Evolutionary conservation across 2,329 filamentous ascomycete genomes (phyloP).

Genomic region (Hymenoscyphus salicellus): DNA sequence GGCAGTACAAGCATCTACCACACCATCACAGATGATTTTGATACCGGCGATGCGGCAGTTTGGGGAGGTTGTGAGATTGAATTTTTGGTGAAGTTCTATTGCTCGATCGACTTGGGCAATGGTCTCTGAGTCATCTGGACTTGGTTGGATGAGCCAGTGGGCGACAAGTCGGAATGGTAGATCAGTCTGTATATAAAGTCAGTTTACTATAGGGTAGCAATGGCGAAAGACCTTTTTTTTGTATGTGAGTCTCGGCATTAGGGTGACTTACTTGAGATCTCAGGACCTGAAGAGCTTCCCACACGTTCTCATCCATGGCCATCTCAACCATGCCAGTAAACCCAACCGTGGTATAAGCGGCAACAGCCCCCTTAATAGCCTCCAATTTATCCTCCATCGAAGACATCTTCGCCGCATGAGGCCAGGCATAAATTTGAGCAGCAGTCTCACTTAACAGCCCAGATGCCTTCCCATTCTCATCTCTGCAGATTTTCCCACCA

Average conservation of each 20-base stretch:
- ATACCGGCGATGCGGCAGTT: not conserved
- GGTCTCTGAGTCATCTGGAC: not conserved
- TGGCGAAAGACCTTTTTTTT: not conserved
- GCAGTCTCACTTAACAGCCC: constrained; percentile 54
- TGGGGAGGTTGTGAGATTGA: not conserved
- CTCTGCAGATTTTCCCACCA: constrained; percentile 51
- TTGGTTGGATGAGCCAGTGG: not conserved
- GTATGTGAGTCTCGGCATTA: too few species aligned
- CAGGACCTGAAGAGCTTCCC: constrained; percentile 49
- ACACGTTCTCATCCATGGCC: constrained; percentile 56
- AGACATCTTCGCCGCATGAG: constrained; percentile 48
- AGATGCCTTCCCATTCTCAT: constrained; percentile 45
- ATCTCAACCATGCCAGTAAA: constrained; percentile 57
- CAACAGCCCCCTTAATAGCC: constrained; percentile 46
- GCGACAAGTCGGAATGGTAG: not conserved
- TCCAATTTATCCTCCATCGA: constrained; percentile 47
- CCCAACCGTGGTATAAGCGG: constrained; percentile 48
- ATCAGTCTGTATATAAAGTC: not conserved
- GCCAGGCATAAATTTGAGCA: constrained; percentile 54
- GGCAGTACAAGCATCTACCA: not conserved
- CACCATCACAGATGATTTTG: not conserved
- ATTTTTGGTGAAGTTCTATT: not conserved
- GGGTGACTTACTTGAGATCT: constrained; percentile 34
- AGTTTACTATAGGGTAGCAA: not conserved
- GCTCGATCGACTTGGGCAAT: not conserved